Evolutionary conservation across 768 basidiomycete species (phyloP), one percentile per base, ranked within the genome.

Genomic region (Pisolithus microcarpus): DNA sequence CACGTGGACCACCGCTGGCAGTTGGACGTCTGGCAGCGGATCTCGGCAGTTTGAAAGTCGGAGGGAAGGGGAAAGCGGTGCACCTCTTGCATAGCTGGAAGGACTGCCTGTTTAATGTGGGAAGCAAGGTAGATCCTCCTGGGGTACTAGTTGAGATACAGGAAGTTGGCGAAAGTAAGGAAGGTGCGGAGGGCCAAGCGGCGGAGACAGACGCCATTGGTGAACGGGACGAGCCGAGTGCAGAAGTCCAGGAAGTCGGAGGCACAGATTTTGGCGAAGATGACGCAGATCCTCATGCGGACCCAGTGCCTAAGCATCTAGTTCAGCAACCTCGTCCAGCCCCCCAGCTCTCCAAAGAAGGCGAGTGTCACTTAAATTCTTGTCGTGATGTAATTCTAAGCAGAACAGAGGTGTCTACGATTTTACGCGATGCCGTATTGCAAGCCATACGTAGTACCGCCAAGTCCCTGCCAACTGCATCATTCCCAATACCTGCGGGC

Each of bases 401-500:
- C 46, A 56, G 39, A 58, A 38, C 44, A 65, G 63, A 65, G 54
- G 56, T 65, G 34, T 64, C 63, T 3, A 54, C 60, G 6, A 73
- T 85, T 18, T 75, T 92, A 3, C 78, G 77, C 15, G 67, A 63
- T 34, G 75, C 87, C 3, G 74, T 89, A 19, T 62, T 90, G 2
- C 89, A 90, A 58, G 79, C 79, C 1, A 79, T 91, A 52, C 66
- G 68, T 11, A 76, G 77, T 7, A 68, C 72, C 1, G 69, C 84
- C 4, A 58, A 71, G 0, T 61, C 74, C 1, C 62, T 80, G 1
- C 77, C 81, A 0, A 44, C 74, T 0, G 74, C 79, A 0, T 64
- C 78, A 1, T 87, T 91, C 61, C 91, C 92, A 0, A 82, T 93
- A 40, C 71, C 84, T 0, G 79, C 90, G 0, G 87, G 88, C 10